These are phyloP conservation scores for Aspergillus texensis DNA, from an alignment of 2,329 filamentous ascomycete genomes.

Conservation along the genomic window DNA sequence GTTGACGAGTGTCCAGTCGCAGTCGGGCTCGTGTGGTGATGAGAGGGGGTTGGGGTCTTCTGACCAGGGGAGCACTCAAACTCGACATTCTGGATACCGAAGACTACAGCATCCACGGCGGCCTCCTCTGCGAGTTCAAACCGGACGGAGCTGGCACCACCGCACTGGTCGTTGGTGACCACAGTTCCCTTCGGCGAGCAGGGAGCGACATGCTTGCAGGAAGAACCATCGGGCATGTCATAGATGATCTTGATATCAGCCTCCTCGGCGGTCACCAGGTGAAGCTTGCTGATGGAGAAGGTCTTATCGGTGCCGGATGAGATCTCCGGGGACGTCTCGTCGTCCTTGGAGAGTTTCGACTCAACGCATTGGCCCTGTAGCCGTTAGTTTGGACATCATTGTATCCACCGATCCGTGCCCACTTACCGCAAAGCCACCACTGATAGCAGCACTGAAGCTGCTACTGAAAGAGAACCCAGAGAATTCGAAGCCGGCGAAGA, in stretches of 20 bases:
- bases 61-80: slow-evolving; percentile 33
- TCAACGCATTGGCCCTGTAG: slow-evolving; percentile 63
- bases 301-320: slow-evolving; percentile 55
- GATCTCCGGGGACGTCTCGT: slow-evolving; percentile 61
- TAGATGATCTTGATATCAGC: slow-evolving; percentile 84
- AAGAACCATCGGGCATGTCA: slow-evolving; percentile 77
- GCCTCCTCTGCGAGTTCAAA: slow-evolving; percentile 63
- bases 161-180: slow-evolving; percentile 85
- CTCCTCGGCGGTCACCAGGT: slow-evolving; percentile 74
- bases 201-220: slow-evolving; percentile 74
- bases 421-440: slow-evolving; percentile 46
- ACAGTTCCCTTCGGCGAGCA: slow-evolving; percentile 70
- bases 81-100: slow-evolving; percentile 54
- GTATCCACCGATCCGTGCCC: slow-evolving; percentile 16
- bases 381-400: slow-evolving; percentile 12
- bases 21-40: slow-evolving; percentile 23
- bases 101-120: slow-evolving; percentile 64
- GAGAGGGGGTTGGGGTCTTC: slow-evolving; percentile 13
- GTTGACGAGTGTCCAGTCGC: slow-evolving; percentile 14
- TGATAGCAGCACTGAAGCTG: slow-evolving; percentile 47
- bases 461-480: slow-evolving; percentile 70
- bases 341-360: slow-evolving; percentile 50
- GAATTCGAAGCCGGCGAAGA: slow-evolving; percentile 75
- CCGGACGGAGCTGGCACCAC: slow-evolving; percentile 81
- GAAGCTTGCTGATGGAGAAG: slow-evolving; percentile 76